These are phyloP conservation scores for Dothiorella sarmentorum DNA, from an alignment of 2,329 filamentous ascomycete species.

Conservation along the genomic window DNA sequence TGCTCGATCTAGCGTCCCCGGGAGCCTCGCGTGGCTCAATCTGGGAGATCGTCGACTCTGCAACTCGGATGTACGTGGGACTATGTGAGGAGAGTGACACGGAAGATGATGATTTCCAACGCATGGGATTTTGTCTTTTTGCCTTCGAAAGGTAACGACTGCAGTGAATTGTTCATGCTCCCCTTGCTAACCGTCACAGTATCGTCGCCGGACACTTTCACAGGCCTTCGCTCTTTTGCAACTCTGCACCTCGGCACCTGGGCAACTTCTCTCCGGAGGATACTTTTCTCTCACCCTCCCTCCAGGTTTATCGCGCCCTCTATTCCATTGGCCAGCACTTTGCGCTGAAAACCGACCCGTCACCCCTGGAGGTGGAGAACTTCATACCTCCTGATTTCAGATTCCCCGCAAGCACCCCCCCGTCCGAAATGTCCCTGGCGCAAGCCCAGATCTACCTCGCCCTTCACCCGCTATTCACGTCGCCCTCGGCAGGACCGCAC, in stretches of 20 bases:
- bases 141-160: not conserved
- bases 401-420: not conserved
- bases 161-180: too few species aligned
- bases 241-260: not conserved
- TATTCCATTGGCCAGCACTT: constrained; percentile 10
- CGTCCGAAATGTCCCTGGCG: not conserved
- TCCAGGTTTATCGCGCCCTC: not conserved
- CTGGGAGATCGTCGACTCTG: constrained; percentile 7
- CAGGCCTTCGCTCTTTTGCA: constrained; percentile 11
- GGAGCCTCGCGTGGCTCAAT: not conserved
- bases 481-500: not conserved
- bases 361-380: not conserved
- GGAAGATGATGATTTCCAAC: not conserved
- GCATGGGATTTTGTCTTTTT: constrained; percentile 5
- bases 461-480: constrained; percentile 6
- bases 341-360: not conserved
- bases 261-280: not conserved
- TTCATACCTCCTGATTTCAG: not conserved
- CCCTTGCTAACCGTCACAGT: not conserved
- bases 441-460: constrained; percentile 12
- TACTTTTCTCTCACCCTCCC: not conserved
- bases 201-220: constrained; percentile 5
- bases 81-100: not conserved
- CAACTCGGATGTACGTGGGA: not conserved
- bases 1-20: not conserved